phyloP scores from a whole-genome alignment of 192 early-diverging fungal genomes.

The Linnemannia hyalina region DNA sequence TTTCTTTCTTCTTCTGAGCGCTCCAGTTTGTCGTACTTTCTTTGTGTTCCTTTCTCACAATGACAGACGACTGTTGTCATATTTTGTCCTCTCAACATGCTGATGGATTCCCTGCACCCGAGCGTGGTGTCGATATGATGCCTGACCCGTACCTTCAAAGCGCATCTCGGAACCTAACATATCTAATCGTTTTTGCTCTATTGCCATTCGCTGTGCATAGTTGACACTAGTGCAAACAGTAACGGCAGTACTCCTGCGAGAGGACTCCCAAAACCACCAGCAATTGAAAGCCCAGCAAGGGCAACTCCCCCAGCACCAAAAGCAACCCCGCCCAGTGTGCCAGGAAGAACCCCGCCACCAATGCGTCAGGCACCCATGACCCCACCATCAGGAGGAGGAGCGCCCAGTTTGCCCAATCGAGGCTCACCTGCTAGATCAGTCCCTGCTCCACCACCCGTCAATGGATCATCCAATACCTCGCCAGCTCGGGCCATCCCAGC shows the following conservation, averaged over 20 bases:
- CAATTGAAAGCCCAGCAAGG: slow-evolving; percentile 19
- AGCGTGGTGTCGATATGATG: not conserved
- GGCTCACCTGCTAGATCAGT: slow-evolving; percentile 37
- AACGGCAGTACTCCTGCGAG: slow-evolving; percentile 35
- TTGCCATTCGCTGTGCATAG: slow-evolving; percentile 1
- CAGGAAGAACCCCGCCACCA: slow-evolving; percentile 40
- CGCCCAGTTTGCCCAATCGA: slow-evolving; percentile 26
- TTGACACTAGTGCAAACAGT: slow-evolving; percentile 27
- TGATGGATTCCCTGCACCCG: not conserved
- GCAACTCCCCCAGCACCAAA: slow-evolving; percentile 27
- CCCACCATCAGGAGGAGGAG: slow-evolving; percentile 31
- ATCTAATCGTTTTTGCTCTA: not conserved
- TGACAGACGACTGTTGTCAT: not conserved
- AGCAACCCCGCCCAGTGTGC: slow-evolving; percentile 37
- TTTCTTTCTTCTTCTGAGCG: not conserved
- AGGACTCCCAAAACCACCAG: slow-evolving; percentile 48
- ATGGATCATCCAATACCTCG: slow-evolving; percentile 26
- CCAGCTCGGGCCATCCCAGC: slow-evolving; percentile 36
- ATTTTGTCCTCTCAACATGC: not conserved
- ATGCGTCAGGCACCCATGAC: slow-evolving; percentile 34
- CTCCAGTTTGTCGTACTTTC: slow-evolving; percentile 9
- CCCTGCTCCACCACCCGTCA: slow-evolving; percentile 35
- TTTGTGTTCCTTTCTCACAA: not conserved
- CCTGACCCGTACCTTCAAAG: not conserved
- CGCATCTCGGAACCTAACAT: not conserved